phyloP scores from a whole-genome alignment of 305 asterid species.

The Solanum hybrid region DNA sequence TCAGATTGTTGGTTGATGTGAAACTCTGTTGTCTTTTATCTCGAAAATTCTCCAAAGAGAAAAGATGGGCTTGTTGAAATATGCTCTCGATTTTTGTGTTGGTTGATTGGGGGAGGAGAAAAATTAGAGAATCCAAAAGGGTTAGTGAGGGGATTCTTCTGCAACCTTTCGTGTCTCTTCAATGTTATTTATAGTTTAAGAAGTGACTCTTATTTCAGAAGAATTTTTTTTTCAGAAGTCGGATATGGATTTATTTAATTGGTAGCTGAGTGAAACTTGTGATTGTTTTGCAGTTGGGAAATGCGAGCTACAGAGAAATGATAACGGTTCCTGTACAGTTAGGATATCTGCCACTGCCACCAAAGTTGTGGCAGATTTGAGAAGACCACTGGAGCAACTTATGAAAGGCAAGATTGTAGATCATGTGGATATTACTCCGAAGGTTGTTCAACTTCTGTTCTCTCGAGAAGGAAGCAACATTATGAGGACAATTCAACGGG shows the following conservation, averaged over 20 bases:
- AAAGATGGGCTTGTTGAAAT: not conserved
- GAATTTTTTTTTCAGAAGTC: not conserved
- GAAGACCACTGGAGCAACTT: slow-evolving; percentile 28
- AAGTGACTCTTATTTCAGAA: not conserved
- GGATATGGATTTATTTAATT: not conserved
- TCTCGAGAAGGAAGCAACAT: slow-evolving; percentile 26
- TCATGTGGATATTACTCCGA: slow-evolving; percentile 20
- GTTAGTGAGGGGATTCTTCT: not conserved
- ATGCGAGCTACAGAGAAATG: slow-evolving; percentile 19
- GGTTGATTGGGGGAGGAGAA: not conserved
- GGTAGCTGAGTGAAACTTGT: not conserved
- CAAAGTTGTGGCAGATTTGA: slow-evolving; percentile 29
- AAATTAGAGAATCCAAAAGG: not conserved
- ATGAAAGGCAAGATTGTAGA: slow-evolving; percentile 30
- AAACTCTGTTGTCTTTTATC: not conserved
- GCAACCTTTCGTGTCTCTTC: not conserved
- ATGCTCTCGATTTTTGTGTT: not conserved
- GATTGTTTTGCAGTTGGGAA: slow-evolving; percentile 21
- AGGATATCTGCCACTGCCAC: slow-evolving; percentile 34
- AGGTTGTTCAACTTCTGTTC: slow-evolving; percentile 23
- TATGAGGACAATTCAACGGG: slow-evolving; percentile 30
- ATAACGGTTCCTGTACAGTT: slow-evolving; percentile 26
- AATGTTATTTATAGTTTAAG: not conserved
- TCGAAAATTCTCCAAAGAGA: not conserved
- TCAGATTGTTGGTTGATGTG: not conserved